phyloP scores from a whole-genome alignment of 306 rosid genomes.

The Fragaria vesca region DNA sequence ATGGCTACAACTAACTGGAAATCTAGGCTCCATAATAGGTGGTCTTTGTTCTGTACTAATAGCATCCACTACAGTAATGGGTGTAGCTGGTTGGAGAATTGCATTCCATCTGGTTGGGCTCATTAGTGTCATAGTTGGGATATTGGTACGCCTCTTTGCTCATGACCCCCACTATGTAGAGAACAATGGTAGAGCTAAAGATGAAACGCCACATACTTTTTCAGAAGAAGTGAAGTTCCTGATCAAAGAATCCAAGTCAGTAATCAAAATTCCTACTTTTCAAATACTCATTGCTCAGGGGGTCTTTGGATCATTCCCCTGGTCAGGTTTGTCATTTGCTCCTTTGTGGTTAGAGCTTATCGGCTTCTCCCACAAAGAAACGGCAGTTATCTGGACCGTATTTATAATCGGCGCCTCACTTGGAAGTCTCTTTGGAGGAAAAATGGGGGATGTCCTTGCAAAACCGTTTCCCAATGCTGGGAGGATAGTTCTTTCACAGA shows the following conservation, averaged over 20 bases:
- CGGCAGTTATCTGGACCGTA: conserved; percentile 63
- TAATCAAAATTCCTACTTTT: conserved; percentile 67
- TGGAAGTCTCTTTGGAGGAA: conserved; percentile 82
- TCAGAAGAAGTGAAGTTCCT: conserved; percentile 45
- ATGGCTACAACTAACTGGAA: conserved; percentile 67
- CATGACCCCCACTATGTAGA: conserved; percentile 61
- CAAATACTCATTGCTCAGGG: conserved; percentile 93
- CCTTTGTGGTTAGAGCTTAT: conserved; percentile 83
- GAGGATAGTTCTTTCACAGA: conserved; percentile 72
- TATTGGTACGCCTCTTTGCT: conserved; percentile 57
- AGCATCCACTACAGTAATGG: conserved; percentile 65
- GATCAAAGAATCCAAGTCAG: conserved; percentile 62
- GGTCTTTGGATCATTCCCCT: conserved; percentile 81
- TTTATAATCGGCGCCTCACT: conserved; percentile 57
- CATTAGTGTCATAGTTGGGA: conserved; percentile 66
- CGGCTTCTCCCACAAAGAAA: conserved; percentile 75
- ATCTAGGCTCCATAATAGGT: conserved; percentile 69
- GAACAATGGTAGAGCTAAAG: conserved; percentile 13
- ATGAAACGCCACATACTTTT: conserved; percentile 30
- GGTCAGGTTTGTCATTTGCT: conserved; percentile 78
- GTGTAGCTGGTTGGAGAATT: conserved; percentile 87
- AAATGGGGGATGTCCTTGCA: conserved; percentile 69
- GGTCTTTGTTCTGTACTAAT: conserved; percentile 63
- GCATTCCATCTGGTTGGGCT: conserved; percentile 73
- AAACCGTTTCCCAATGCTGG: conserved; percentile 61